A percentile compares a stretch with the other conserved stretches of the same genome.
Evolutionary conservation across 805 yeast species (phyloP).

Genomic region (Deakozyma indianensis): DNA sequence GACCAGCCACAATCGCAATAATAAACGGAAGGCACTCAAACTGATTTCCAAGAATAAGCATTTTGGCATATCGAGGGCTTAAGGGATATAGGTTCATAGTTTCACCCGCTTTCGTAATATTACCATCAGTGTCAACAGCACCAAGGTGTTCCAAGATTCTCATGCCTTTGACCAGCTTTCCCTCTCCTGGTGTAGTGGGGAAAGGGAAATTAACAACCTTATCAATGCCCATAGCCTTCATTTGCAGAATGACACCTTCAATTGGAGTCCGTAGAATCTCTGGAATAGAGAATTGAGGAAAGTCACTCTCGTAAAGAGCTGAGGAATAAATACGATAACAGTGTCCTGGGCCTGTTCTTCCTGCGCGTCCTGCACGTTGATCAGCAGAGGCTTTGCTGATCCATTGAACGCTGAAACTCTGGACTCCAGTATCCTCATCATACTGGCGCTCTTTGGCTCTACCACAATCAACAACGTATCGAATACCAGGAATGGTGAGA

Average conservation of each 20-base stretch:
- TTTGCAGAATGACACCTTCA: constrained; percentile 85
- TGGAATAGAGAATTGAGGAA: constrained; percentile 69
- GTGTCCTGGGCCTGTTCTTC: constrained; percentile 98
- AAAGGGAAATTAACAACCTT: constrained; percentile 86
- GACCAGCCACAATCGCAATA: constrained; percentile 81
- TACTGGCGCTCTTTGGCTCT: constrained; percentile 78
- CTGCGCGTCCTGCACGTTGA: constrained; percentile 95
- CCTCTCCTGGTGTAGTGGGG: constrained; percentile 78
- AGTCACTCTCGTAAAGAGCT: constrained; percentile 81
- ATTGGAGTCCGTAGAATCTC: constrained; percentile 93
- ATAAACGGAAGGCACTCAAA: constrained; percentile 72
- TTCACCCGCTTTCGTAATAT: constrained; percentile 64
- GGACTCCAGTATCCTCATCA: constrained; percentile 78
- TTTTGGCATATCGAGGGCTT: constrained; percentile 85
- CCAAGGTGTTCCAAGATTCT: constrained; percentile 57
- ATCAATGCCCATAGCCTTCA: constrained; percentile 96
- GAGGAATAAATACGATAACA: constrained; percentile 87
- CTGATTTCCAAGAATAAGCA: constrained; percentile 79
- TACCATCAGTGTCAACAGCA: constrained; percentile 46
- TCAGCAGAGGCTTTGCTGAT: constrained; percentile 89
- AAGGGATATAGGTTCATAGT: constrained; percentile 86
- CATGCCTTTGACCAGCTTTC: constrained; percentile 49
- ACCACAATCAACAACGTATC: constrained; percentile 93
- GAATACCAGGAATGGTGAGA: constrained; percentile 85
- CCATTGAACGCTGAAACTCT: constrained; percentile 85